Evolutionary conservation across 148 eudicot genomes (phyloP).

Genomic region (Nepenthes mirabilis): DNA sequence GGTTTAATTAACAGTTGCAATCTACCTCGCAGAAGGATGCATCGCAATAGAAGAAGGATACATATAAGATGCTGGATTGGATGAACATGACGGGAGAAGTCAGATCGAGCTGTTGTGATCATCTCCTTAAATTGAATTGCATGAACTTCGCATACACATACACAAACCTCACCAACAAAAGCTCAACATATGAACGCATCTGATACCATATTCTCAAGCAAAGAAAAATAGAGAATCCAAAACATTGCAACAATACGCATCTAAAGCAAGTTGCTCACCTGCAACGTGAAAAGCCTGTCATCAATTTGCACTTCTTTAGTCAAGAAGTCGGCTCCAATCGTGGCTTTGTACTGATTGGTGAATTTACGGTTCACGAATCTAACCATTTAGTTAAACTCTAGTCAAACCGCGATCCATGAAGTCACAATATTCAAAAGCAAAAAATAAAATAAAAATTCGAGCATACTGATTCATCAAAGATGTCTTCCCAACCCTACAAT

Average conservation of each 20-base stretch:
- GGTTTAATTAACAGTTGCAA: too few relatives aligned
- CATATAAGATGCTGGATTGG: too few relatives aligned
- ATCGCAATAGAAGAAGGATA: too few relatives aligned
- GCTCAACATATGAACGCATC: too few relatives aligned
- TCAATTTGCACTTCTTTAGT: constrained; percentile 76
- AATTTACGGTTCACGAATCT: constrained; percentile 74
- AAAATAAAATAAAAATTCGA: not conserved
- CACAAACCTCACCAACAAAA: not conserved
- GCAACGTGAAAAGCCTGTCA: constrained; percentile 68
- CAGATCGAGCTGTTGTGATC: too few relatives aligned
- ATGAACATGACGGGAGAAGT: not conserved
- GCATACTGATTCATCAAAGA: constrained; percentile 86
- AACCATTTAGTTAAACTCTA: constrained; percentile 13
- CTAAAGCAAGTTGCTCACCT: constrained; percentile 21
- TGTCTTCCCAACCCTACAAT: constrained; percentile 71
- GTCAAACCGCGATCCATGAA: not conserved
- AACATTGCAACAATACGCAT: not conserved
- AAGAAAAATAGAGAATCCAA: not conserved
- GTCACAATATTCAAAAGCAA: not conserved
- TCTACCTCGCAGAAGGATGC: too few relatives aligned
- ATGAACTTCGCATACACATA: not conserved
- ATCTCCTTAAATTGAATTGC: too few relatives aligned
- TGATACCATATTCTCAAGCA: too few relatives aligned
- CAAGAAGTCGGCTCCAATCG: constrained; percentile 82
- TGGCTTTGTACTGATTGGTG: constrained; percentile 66